Evolutionary conservation across 495 filamentous ascomycete genomes (phyloP), one percentile per base, ranked within the genome.

Genomic region (Entonaema liquescens): DNA sequence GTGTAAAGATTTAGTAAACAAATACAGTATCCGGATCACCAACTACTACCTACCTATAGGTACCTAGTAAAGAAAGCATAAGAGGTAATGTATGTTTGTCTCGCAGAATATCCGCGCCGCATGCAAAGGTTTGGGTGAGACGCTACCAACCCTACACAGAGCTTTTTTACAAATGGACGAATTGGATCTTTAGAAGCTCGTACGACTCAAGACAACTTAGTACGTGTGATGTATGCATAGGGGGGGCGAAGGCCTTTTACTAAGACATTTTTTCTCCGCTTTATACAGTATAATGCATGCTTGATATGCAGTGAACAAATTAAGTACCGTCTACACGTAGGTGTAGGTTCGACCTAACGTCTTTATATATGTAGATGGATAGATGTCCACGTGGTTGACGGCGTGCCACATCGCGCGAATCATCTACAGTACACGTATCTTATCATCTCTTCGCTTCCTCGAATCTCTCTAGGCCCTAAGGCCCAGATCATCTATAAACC

Each of bases 101-200:
- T 69, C 61, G 70, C 52, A 69, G 65, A 73, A 73, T 66, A 66
- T 57, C 65, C 54, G 65, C 70, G 65, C 65, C 58, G 50, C 58
- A 66, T 73, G 65, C 62, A 66, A 47, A 58, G 65, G 65, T 36
- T 69, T 61, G 62, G 56, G 58, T 66, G 65, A 73, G 65, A 73
- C 65, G 65, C 66, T 65, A 69, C 65, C 70, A 61, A 73, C 70
- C 70, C 66, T 66, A 69, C 65, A 65, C 65, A 69, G 57, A 55
- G 33, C 28, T 49, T 28, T 44, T 38, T 25, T 44, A 56, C 29
- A 61, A 61, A 50, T 62, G 56, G 60, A 38, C 70, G 65, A 72
- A 72, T 72, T 40, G 61, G 65, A 72, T 61, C n/a, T 61, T 57
- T 59, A 29, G 59, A 63, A 57, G 44, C 35, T 40, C 55, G 68